Evolutionary conservation across 345 rosid species (phyloP), one percentile per base, ranked within the genome.

Genomic region (Kernera saxatilis): DNA sequence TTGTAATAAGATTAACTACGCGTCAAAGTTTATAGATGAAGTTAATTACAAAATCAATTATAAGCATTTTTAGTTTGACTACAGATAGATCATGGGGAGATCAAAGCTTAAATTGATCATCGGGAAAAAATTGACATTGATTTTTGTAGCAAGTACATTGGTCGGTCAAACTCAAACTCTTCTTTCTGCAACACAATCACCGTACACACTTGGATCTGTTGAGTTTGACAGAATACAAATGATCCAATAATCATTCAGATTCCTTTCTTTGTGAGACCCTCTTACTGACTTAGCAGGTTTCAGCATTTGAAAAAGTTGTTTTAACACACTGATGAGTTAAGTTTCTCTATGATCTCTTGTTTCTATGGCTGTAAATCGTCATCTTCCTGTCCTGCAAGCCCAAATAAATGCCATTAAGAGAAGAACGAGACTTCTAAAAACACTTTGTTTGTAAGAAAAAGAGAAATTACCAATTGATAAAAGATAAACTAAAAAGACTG

Each of bases 141-240:
- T 54, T 66, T 49, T 43, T 57, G 52, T 1, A 15, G 46, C 68
- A 41, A 59, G 63, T 67, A 51, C 69, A 44, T 59, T 74, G 69
- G 73, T 59, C 56, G 73, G 78, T 74, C 73, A 74, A 74, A 74
- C 64, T 74, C 78, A 67, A 65, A 51, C 75, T 8, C 18, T 40
- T 51, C 64, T 74, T 74, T 74, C 55, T 49, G n/a, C 48, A 41
- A 51, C 49, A 51, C 26, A 51, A 59, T 29, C 73, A 41, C 53
- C 58, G 57, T 41, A 59, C 62, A 67, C 73, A 74, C 68, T 74
- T 58, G 68, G 37, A 50, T 59, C 55, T 51, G 55, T 2, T 41
- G 67, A 74, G 62, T 17, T 67, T 40, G 63, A 50, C 68, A 56
- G 60, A 46, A 13, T 29, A 59, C 78, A 58, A 57, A 23, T 50